Base-by-base conservation (phyloP, 371 early-diverging fungal genomes). In the Zopfochytrium polystomum region DNA sequence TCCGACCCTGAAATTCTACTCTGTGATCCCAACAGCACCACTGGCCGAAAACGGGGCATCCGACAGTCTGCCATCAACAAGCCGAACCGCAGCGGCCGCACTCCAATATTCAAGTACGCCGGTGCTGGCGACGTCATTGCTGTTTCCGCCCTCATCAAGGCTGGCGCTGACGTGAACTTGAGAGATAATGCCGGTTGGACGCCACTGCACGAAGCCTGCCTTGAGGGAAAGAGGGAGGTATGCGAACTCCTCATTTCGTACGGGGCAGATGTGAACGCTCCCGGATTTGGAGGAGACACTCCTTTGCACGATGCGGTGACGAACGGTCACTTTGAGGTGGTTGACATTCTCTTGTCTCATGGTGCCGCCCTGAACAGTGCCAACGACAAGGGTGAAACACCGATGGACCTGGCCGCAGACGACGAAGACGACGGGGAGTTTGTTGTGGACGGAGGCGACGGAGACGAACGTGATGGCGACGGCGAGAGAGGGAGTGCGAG, bases 121-220 rank as follows among this genome's bases (percentile, higher is more conserved):
- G 46, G 53, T 2, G 22, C 20, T 15, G 73, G 72, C 15, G 74
- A 79, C 50, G 18, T 55, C 7, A 55, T 34, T 20, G 42, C 74
- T 30, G 67, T 67, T 38, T 56, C 45, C 11, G 57, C 68, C 9
- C 63, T 79, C 34, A 50, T 76, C 29, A 52, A 51, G n/a, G 62
- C 60, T 9, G 77, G 77, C n/a, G 75, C 74, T 22, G 70, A 74
- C 46, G 57, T 74, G 11, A 48, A 86, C 46, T 74, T 81, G 18
- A 71, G 70, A 2, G 92, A 91, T 65, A 69, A 84, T 63, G 77
- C 78, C 3, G 85, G 81, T 0, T 87, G 85, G 83, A 88, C 91
- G 2, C 89, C 94, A 5, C 61, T 93, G 25, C 95, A 93, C 42
- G 90, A 87, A 60, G 92, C 94, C 3, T 81, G 86, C 27, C 31